Conservation (phyloP, 768 basidiomycete genomes). For the Vararia minispora region DNA sequence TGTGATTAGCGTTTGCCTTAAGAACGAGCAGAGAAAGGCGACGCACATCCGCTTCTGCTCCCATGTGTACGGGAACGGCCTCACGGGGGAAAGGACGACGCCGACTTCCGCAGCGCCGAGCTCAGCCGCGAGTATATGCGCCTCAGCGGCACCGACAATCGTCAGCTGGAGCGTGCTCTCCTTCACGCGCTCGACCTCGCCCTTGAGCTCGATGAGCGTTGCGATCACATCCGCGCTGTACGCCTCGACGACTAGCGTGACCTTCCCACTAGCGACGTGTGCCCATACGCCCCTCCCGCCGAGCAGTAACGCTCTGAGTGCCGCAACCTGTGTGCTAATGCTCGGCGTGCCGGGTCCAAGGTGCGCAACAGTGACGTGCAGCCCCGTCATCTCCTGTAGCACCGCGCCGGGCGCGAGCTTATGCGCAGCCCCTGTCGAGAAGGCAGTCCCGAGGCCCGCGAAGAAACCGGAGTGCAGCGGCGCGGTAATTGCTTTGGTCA, state of each 20-base stretch:
- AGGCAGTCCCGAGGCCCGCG: constrained; percentile 49
- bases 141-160: constrained; percentile 51
- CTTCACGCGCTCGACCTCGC: constrained; percentile 38
- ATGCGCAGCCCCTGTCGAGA: constrained; percentile 47
- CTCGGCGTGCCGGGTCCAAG: constrained; percentile 31
- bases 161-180: constrained; percentile 35
- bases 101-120: constrained; percentile 59
- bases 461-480: constrained; percentile 48
- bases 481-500: constrained; percentile 56
- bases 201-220: constrained; percentile 50
- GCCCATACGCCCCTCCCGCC: too few species aligned
- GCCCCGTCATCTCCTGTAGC: constrained; percentile 48
- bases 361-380: constrained; percentile 55
- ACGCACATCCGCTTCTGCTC: constrained; percentile 52
- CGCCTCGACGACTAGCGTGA: constrained; percentile 51
- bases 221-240: constrained; percentile 65
- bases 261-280: too few species aligned
- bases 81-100: constrained; percentile 53
- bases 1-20: neutral
- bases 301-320: constrained; percentile 41
- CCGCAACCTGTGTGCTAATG: constrained; percentile 58
- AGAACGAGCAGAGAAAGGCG: neutral
- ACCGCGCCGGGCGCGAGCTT: constrained; percentile 52
- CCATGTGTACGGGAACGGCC: constrained; percentile 69
- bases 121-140: constrained; percentile 61